These are phyloP conservation scores for Brassica napus DNA, from an alignment of 345 rosid genomes.

Conservation along the genomic window Da-Ae NC_063445.1:6237501-6238000, in stretches of 20 bases:
- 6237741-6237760: not conserved
- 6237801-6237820: not conserved
- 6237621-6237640: not conserved
- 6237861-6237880: not conserved
- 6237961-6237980: not conserved
- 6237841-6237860: not conserved
- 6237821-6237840: not conserved
- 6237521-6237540: constrained; percentile 3
- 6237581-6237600: not conserved
- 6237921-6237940: not conserved
- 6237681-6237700: constrained; percentile 31
- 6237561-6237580: not conserved
- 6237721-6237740: not conserved
- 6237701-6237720: not conserved
- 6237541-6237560: constrained; percentile 14
- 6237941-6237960: not conserved
- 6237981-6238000: not conserved
- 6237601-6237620: constrained; percentile 6
- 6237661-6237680: constrained; percentile 16
- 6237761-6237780: constrained; percentile 24
- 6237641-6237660: constrained; percentile 21
- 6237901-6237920: not conserved
- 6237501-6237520: not conserved
- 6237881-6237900: not conserved
- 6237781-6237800: not conserved